A percentile compares a stretch with the other conserved stretches of the same genome.
Evolutionary conservation across 108 stramenopile species (phyloP).

Genomic region (Pseudonitzschia multiseries): DNA sequence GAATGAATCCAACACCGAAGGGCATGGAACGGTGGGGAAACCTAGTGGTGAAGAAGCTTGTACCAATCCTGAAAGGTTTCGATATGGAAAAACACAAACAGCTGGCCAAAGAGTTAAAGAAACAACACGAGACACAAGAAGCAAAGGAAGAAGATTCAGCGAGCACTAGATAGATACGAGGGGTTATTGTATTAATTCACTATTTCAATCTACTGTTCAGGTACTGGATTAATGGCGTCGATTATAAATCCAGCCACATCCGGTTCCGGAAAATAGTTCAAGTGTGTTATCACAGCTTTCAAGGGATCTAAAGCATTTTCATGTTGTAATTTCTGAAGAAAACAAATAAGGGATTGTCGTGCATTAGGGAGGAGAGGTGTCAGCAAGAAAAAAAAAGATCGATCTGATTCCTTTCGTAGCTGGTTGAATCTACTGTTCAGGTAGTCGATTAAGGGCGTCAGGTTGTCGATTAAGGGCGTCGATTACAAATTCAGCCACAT

Average conservation of each 20-base stretch:
- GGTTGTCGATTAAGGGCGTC: no score
- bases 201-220: no score
- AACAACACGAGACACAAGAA: not conserved
- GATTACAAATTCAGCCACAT: conserved; percentile 71
- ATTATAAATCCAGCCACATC: conserved; percentile 75
- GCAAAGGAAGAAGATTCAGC: not conserved
- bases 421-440: no score
- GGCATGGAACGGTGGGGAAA: conserved; percentile 35
- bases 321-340: conserved; percentile 69
- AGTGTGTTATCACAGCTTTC: no score
- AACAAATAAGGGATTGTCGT: conserved; percentile 84
- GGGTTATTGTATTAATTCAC: not conserved
- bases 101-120: not conserved
- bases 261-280: conserved; percentile 62
- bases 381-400: conserved; percentile 22
- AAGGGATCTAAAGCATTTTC: no score
- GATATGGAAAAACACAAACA: conserved; percentile 14
- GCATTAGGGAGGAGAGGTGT: conserved; percentile 71
- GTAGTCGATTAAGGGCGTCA: conserved; percentile 12
- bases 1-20: conserved; percentile 25
- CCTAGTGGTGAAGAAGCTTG: conserved; percentile 19
- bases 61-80: conserved; percentile 20
- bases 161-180: not conserved
- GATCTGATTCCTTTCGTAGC: not conserved
- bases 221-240: conserved; percentile 24